Evolutionary conservation across 2,329 filamentous ascomycete genomes (phyloP), one percentile per base, ranked within the genome.

Genomic region (Bimuria novae-zelandiae): DNA sequence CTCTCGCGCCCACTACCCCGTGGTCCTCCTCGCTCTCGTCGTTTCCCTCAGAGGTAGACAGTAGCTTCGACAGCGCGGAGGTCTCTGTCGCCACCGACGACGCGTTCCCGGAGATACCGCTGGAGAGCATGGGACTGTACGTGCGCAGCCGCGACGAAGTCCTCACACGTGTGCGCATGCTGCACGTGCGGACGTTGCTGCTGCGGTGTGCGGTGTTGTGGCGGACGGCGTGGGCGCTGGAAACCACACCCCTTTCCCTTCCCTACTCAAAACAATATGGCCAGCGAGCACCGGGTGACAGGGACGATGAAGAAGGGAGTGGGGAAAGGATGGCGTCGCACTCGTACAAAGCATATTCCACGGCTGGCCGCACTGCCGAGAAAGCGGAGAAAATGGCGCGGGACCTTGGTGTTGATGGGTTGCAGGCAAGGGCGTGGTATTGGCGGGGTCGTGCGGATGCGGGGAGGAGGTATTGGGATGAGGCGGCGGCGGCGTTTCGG

Each of bases 401-500:
- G 25, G 51, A 41, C 0, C 25, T 61, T 16, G 19, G 56, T 3
- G 57, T 52, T 16, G 21, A 36, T 7, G 51, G 54, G 3, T 33
- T 65, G 17, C 55, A 56, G 25, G 61, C 63, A 2, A 51, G 59
- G 1, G 54, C 55, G 21, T 54, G 60, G 35, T 67, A 63, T 41
- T 68, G 64, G 64, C 36, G 49, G 27, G 63, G 61, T 19, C 22
- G 54, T 16, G 63, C 51, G 1, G 56, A 51, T 17, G 59, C 44
- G 6, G 58, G 56, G 17, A 32, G 14, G 36, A 32, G 23, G 25
- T 33, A 40, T 23, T 56, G 54, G 49, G 35, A 49, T 23, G 46
- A 49, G 11, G 54, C 49, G 25, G 50, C 23, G 4, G 16, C 16
- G n/a, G 54, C 49, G 4, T 56, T 52, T 33, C 14, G 49, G 33